Evolutionary conservation across 2,329 filamentous ascomycete species (phyloP).

Genomic region (Fusarium palustre): DNA sequence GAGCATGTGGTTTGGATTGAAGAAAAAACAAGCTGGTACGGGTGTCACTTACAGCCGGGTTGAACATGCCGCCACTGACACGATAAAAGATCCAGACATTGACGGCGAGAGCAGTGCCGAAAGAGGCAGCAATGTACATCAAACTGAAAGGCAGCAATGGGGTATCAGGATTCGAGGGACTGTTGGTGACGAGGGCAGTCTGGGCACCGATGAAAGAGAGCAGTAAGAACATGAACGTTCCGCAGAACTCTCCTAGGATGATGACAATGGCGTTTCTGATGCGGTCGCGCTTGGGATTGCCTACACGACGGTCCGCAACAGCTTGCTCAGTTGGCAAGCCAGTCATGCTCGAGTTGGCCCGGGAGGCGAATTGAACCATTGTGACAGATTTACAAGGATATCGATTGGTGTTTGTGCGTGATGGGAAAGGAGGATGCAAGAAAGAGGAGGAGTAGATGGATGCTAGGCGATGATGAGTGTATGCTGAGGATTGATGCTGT

Average conservation of each 20-base stretch:
- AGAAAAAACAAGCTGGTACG: neutral
- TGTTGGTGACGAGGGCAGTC: conserved; percentile 52
- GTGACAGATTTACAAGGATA: neutral
- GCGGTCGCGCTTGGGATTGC: conserved; percentile 14
- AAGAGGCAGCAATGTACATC: conserved; percentile 63
- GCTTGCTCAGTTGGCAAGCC: conserved; percentile 30
- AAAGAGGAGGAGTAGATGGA: neutral
- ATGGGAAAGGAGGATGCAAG: neutral
- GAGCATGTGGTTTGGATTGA: conserved; percentile 4
- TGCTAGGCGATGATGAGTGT: neutral
- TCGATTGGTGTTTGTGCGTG: neutral
- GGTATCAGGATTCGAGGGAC: conserved; percentile 41
- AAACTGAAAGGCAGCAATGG: conserved; percentile 53
- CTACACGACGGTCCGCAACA: conserved; percentile 6
- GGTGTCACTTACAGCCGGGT: conserved; percentile 59
- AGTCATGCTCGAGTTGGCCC: conserved; percentile 17
- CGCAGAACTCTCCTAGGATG: conserved; percentile 63
- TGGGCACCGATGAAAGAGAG: conserved; percentile 57
- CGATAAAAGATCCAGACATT: conserved; percentile 70
- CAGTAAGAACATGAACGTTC: conserved; percentile 66
- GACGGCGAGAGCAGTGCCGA: conserved; percentile 63
- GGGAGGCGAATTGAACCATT: conserved; percentile 31
- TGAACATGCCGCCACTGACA: conserved; percentile 64
- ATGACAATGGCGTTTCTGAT: conserved; percentile 55
- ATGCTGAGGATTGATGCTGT: conserved; percentile 8